Evolutionary conservation across 768 basidiomycete genomes (phyloP).

Genomic region (Mycena amicta): DNA sequence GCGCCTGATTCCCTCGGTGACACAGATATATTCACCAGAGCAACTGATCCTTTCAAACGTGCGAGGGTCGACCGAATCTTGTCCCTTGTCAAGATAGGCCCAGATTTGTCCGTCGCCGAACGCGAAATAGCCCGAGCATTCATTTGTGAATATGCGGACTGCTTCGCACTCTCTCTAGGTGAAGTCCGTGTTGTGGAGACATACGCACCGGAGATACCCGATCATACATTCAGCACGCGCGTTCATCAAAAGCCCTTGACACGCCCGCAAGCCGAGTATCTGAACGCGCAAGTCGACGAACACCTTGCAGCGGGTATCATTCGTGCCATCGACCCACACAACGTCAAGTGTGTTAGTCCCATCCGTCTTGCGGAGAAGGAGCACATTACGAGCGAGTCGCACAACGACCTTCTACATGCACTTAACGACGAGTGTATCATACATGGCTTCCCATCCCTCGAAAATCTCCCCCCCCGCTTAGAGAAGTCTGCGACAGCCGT

Average conservation of each 20-base stretch:
- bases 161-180: constrained; percentile 17
- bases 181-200: constrained; percentile 16
- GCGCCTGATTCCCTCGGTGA: too few relatives aligned
- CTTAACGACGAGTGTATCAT: constrained; percentile 36
- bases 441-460: constrained; percentile 24
- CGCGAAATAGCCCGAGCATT: not conserved
- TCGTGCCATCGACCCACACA: constrained; percentile 21
- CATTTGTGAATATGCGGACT: constrained; percentile 16
- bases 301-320: constrained; percentile 38
- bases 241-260: constrained; percentile 33
- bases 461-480: constrained; percentile 23
- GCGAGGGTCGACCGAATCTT: constrained; percentile 23
- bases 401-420: constrained; percentile 34
- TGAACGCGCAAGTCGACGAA: constrained; percentile 34
- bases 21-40: constrained; percentile 16
- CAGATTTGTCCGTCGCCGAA: constrained; percentile 21
- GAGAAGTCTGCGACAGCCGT: not conserved
- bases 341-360: constrained; percentile 35
- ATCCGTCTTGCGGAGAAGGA: constrained; percentile 39
- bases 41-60: constrained; percentile 24
- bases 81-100: constrained; percentile 18
- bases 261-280: constrained; percentile 31
- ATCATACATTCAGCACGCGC: constrained; percentile 29
- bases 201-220: constrained; percentile 36
- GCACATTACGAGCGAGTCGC: not conserved